A percentile compares a stretch with the other conserved stretches of the same genome.
These are phyloP conservation scores for Scenedesmus sp. DNA, from an alignment of 163 green algal species.

Conservation along the genomic window DNA sequence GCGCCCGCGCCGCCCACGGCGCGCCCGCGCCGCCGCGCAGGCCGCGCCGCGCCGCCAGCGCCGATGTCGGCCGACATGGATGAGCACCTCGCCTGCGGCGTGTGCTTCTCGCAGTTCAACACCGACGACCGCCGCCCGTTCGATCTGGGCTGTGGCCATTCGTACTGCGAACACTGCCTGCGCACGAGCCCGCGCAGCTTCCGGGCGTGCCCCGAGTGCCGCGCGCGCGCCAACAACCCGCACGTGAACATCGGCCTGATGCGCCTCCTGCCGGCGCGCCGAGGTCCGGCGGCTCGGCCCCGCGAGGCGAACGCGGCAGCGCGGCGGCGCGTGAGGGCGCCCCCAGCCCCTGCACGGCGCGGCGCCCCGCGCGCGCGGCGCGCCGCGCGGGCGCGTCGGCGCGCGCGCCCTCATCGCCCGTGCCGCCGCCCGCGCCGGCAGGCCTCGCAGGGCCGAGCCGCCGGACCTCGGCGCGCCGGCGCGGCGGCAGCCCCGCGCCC, in stretches of 20 bases:
- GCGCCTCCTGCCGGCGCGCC: no score
- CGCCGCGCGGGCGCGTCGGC: not conserved
- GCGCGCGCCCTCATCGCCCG: not conserved
- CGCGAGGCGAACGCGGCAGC: not conserved
- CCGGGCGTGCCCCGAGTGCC: slow-evolving; percentile 36
- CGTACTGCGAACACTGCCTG: slow-evolving; percentile 11
- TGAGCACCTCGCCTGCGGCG: no score
- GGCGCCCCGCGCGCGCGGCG: not conserved
- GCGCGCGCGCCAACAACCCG: slow-evolving; percentile 26
- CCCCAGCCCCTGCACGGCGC: not conserved
- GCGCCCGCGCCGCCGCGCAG: no score
- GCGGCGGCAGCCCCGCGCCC: not conserved
- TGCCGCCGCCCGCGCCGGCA: no score
- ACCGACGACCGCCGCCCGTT: no score
- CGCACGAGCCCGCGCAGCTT: slow-evolving; percentile 24
- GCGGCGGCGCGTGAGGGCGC: not conserved
- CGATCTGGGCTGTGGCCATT: slow-evolving; percentile 45
- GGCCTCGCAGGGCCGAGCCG: not conserved
- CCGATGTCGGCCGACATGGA: no score
- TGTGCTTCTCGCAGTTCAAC: no score
- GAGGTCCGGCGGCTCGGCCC: not conserved
- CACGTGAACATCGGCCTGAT: slow-evolving; percentile 43
- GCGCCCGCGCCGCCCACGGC: no score
- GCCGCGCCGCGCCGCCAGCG: no score
- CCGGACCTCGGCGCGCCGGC: not conserved